Evolutionary conservation across 73 alveolate genomes (phyloP).

Genomic region (Tetrahymena malaccensis): DNA sequence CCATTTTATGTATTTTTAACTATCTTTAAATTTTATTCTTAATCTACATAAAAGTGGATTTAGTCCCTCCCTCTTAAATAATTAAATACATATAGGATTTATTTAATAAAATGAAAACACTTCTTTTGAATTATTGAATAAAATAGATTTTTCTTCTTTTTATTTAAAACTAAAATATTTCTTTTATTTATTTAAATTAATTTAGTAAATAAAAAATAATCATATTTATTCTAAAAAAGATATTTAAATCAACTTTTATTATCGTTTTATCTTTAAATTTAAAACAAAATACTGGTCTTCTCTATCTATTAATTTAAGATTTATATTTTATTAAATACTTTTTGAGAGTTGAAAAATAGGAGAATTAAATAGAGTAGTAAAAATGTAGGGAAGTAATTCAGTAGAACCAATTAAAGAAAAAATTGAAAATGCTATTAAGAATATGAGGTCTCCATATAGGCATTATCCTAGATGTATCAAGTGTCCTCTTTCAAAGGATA

Average conservation of each 20-base stretch:
- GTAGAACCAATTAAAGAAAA: not conserved
- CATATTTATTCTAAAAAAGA: not conserved
- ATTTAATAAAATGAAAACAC: too few relatives aligned
- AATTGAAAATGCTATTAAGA: not conserved
- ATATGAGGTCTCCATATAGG: not conserved
- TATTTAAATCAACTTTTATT: not conserved
- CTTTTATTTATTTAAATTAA: too few relatives aligned
- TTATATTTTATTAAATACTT: too few relatives aligned
- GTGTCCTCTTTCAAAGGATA: not conserved
- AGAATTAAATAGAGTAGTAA: not conserved
- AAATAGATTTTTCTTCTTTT: too few relatives aligned
- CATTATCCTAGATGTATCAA: not conserved
- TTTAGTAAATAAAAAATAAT: too few relatives aligned
- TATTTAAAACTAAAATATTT: too few relatives aligned
- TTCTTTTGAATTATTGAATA: too few relatives aligned
- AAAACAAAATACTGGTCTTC: not conserved
- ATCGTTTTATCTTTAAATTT: not conserved
- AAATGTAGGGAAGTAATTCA: not conserved
- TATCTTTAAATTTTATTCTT: too few relatives aligned
- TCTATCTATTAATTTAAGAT: not conserved
- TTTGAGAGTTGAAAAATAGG: not conserved
- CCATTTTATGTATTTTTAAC: too few relatives aligned
- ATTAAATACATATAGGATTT: too few relatives aligned
- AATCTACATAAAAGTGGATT: too few relatives aligned
- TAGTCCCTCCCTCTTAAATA: too few relatives aligned